phyloP scores from a whole-genome alignment of 2,329 filamentous ascomycete genomes.

The Paraphoma chrysanthemicola region DNA sequence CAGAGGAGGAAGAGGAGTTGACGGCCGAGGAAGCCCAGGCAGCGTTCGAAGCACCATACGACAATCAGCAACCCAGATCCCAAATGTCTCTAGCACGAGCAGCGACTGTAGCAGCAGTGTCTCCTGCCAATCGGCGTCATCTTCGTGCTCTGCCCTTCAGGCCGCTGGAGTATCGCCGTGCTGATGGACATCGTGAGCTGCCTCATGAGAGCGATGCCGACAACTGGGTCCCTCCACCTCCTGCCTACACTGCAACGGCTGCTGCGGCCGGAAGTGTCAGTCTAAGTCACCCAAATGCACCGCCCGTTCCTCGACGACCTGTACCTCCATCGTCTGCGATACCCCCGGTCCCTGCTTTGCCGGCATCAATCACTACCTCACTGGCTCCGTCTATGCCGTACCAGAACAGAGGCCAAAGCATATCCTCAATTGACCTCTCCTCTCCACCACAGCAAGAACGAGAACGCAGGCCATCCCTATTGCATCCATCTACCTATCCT shows the following conservation, averaged over 20 bases:
- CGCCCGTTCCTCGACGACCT: slow-evolving; percentile 27
- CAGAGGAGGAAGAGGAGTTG: slow-evolving; percentile 42
- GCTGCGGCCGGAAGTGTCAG: slow-evolving; percentile 48
- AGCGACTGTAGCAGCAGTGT: slow-evolving; percentile 64
- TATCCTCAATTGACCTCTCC: slow-evolving; percentile 35
- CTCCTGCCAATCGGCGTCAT: slow-evolving; percentile 73
- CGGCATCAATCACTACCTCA: slow-evolving; percentile 26
- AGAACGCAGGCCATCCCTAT: slow-evolving; percentile 34
- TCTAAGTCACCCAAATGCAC: slow-evolving; percentile 42
- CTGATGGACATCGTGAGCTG: slow-evolving; percentile 73
- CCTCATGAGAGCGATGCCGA: slow-evolving; percentile 88
- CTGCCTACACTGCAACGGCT: slow-evolving; percentile 75
- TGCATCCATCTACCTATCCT: slow-evolving; percentile 45
- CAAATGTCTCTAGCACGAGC: slow-evolving; percentile 49
- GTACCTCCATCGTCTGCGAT: too few species aligned
- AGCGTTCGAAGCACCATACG: slow-evolving; percentile 49
- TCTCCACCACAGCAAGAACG: slow-evolving; percentile 12
- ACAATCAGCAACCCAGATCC: slow-evolving; percentile 49
- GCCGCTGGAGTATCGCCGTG: slow-evolving; percentile 69
- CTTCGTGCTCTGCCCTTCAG: slow-evolving; percentile 63
- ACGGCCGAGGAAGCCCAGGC: slow-evolving; percentile 45
- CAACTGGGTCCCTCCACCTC: slow-evolving; percentile 86
- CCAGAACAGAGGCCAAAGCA: slow-evolving; percentile 23
- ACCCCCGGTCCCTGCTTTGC: slow-evolving; percentile 17
- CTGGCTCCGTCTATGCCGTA: slow-evolving; percentile 24